Conservation (phyloP, 495 filamentous ascomycete species). For the Cetradonia linearis region DNA sequence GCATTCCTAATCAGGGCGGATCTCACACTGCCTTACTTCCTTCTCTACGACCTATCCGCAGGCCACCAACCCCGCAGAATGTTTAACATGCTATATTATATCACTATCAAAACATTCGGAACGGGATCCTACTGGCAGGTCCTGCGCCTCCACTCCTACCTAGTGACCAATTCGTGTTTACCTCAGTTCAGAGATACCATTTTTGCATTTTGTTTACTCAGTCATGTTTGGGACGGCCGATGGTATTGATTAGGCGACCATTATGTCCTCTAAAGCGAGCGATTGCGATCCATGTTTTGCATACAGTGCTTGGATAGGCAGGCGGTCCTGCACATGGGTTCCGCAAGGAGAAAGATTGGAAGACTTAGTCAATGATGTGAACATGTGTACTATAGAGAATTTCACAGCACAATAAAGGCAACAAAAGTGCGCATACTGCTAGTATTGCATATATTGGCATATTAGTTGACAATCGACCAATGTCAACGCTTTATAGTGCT, state of each 20-base stretch:
- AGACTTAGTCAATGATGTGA: background rate
- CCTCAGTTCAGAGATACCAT: constrained; percentile 10
- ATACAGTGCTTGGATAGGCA: constrained; percentile 6
- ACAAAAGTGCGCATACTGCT: background rate
- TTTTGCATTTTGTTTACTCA: constrained; percentile 1
- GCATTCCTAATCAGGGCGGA: constrained; percentile 3
- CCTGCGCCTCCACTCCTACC: background rate
- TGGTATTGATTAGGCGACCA: constrained; percentile 2
- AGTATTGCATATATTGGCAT: background rate
- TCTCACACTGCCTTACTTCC: background rate
- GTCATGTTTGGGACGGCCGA: constrained; percentile 3
- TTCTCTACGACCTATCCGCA: background rate
- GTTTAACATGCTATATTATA: background rate
- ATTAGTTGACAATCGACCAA: too few species aligned
- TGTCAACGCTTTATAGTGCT: too few species aligned
- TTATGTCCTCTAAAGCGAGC: constrained; percentile 6
- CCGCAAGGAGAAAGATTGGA: background rate
- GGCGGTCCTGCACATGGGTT: background rate
- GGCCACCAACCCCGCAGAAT: background rate
- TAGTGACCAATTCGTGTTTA: constrained; percentile 5
- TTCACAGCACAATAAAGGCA: background rate
- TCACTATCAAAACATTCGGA: background rate
- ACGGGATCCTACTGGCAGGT: constrained; percentile 2
- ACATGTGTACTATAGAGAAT: constrained; percentile 6
- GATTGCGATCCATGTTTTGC: constrained; percentile 13